Evolutionary conservation across 2,329 filamentous ascomycete genomes (phyloP).

Genomic region (Beauveria scarabaeidicola): DNA sequence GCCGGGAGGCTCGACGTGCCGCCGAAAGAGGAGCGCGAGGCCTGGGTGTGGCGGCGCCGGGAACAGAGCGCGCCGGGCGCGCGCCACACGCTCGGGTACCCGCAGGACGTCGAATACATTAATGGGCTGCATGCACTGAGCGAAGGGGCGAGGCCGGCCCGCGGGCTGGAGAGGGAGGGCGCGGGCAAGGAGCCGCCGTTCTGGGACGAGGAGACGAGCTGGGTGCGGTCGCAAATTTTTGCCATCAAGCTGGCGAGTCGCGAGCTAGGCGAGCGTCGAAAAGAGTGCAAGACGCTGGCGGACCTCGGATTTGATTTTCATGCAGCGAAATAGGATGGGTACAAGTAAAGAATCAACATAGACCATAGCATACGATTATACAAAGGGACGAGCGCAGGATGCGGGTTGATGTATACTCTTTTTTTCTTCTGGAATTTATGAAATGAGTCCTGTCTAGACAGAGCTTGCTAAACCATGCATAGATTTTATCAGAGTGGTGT

Average conservation of each 20-base stretch:
- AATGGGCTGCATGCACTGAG: slow-evolving; percentile 47
- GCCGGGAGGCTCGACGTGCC: slow-evolving; percentile 53
- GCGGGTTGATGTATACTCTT: not conserved
- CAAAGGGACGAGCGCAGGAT: not conserved
- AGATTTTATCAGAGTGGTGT: not conserved
- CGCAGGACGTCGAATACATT: slow-evolving; percentile 51
- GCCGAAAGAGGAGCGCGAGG: slow-evolving; percentile 43
- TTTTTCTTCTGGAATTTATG: not conserved
- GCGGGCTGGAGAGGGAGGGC: slow-evolving; percentile 28
- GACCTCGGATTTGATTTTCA: slow-evolving; percentile 28
- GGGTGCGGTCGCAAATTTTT: slow-evolving; percentile 31
- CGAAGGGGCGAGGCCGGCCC: slow-evolving; percentile 22
- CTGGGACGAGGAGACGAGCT: slow-evolving; percentile 31
- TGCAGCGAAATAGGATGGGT: not conserved
- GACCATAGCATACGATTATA: not conserved
- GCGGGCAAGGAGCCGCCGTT: slow-evolving; percentile 29
- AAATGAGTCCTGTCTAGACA: not conserved
- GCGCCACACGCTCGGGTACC: slow-evolving; percentile 36
- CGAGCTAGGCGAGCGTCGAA: slow-evolving; percentile 26
- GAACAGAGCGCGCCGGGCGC: slow-evolving; percentile 25
- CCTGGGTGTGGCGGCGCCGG: slow-evolving; percentile 51
- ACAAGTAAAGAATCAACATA: not conserved
- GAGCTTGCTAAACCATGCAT: not conserved
- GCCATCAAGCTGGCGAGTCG: slow-evolving; percentile 32
- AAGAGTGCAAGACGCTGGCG: slow-evolving; percentile 26